Evolutionary conservation across 2,329 filamentous ascomycete species (phyloP).

Genomic region (Clonostachys sp.): DNA sequence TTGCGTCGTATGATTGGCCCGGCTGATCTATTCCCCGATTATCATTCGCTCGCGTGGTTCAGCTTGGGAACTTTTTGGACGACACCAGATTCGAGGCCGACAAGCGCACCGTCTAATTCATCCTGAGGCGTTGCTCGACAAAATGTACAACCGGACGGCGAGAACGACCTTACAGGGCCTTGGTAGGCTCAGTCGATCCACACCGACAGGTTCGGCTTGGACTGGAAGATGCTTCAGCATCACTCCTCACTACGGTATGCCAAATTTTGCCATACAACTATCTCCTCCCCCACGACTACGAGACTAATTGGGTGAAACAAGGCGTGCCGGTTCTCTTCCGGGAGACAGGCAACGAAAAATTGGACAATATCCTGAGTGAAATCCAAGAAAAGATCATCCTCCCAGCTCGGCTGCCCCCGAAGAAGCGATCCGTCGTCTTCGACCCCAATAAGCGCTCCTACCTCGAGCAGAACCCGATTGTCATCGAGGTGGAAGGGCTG

Average conservation of each 20-base stretch:
- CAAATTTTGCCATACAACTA: background rate
- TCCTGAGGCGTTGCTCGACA: background rate
- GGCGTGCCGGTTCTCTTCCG: slow-evolving; percentile 37
- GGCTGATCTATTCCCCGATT: background rate
- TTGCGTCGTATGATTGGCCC: slow-evolving; percentile 1
- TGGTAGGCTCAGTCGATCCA: slow-evolving; percentile 3
- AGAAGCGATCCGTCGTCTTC: slow-evolving; percentile 50
- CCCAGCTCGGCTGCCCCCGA: slow-evolving; percentile 50
- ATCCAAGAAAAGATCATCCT: slow-evolving; percentile 58
- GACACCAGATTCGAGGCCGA: no score
- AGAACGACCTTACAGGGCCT: slow-evolving; percentile 16
- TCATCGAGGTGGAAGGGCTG: slow-evolving; percentile 54
- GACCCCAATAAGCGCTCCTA: slow-evolving; percentile 25
- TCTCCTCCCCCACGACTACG: slow-evolving; percentile 1
- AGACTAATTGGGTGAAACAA: slow-evolving; percentile 9
- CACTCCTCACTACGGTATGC: slow-evolving; percentile 19
- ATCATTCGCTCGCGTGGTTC: background rate
- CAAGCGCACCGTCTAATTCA: no score
- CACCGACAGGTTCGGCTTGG: background rate
- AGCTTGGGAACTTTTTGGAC: no score
- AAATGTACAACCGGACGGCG: slow-evolving; percentile 1
- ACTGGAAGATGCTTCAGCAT: slow-evolving; percentile 18
- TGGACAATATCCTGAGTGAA: slow-evolving; percentile 45
- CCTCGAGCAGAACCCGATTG: slow-evolving; percentile 50
- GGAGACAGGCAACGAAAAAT: slow-evolving; percentile 44